Percentiles rank a stretch among this genome's conserved stretches.
These are phyloP conservation scores for Cenchrus purpureus DNA, from an alignment of 176 grass and related monocot genomes.

Conservation along the genomic window DNA sequence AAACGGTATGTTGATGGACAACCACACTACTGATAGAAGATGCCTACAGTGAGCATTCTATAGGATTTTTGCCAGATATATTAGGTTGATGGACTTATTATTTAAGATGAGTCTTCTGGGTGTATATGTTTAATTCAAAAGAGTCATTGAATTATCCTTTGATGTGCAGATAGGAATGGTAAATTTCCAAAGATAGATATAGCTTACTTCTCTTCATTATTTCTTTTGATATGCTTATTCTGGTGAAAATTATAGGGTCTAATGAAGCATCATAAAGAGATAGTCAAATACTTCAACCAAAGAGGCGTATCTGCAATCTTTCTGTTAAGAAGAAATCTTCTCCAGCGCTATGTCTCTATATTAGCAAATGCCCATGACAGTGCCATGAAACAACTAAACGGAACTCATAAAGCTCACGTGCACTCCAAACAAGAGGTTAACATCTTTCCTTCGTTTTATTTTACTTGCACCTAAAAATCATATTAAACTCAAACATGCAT, in stretches of 20 bases:
- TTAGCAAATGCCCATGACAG: conserved; percentile 86
- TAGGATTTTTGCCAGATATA: neutral
- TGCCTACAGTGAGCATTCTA: neutral
- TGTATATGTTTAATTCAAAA: conserved; percentile 7
- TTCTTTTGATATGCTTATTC: conserved; percentile 29
- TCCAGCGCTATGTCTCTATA: conserved; percentile 80
- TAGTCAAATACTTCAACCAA: conserved; percentile 80
- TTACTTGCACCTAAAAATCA: neutral
- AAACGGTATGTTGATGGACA: conserved; percentile 15
- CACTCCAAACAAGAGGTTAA: conserved; percentile 67
- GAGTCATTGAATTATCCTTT: neutral
- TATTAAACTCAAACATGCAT: neutral
- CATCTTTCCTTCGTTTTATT: conserved; percentile 16
- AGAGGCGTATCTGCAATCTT: conserved; percentile 85
- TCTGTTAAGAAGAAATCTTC: conserved; percentile 89
- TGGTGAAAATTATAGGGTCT: conserved; percentile 65
- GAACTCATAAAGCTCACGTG: conserved; percentile 86
- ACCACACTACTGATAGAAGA: neutral
- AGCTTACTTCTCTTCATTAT: neutral
- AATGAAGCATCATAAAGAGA: conserved; percentile 71
- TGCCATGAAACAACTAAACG: conserved; percentile 77
- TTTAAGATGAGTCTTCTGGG: neutral
- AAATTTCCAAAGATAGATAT: conserved; percentile 15
- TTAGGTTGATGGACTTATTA: neutral
- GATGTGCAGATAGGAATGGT: neutral